Evolutionary conservation across 2,329 filamentous ascomycete genomes (phyloP).

Genomic region (Alternaria viburni): DNA sequence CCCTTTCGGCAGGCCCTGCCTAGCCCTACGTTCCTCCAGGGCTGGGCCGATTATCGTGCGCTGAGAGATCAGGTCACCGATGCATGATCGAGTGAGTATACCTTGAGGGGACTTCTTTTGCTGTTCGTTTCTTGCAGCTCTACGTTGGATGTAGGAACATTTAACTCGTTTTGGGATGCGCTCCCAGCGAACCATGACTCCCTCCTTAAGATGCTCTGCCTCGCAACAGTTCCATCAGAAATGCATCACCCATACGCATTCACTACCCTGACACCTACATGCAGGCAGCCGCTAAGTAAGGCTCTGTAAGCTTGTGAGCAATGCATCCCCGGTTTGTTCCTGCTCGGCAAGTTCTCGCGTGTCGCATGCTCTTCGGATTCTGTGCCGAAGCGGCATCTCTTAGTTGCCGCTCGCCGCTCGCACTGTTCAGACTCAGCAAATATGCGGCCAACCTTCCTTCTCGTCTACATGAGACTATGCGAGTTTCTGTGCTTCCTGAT

Average conservation of each 20-base stretch:
- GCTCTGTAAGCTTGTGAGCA: conserved; percentile 22
- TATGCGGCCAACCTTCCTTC: neutral
- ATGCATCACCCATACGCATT: neutral
- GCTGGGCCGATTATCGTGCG: conserved; percentile 15
- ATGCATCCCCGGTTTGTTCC: conserved; percentile 14
- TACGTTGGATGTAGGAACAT: neutral
- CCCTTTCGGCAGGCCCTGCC: conserved; percentile 32
- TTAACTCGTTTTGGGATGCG: neutral
- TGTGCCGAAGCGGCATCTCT: conserved; percentile 35
- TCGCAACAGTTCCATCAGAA: neutral
- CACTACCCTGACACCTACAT: neutral
- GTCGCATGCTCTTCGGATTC: conserved; percentile 25
- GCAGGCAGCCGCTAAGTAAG: conserved; percentile 20
- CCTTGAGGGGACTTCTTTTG: neutral
- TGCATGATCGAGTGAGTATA: conserved; percentile 17
- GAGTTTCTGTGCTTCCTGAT: neutral
- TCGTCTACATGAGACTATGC: neutral
- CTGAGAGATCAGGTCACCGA: conserved; percentile 26
- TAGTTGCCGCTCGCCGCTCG: conserved; percentile 25
- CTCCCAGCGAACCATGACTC: neutral
- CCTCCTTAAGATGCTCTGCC: neutral
- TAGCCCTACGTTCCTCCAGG: conserved; percentile 4
- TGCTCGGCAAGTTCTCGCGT: conserved; percentile 18
- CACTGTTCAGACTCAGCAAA: neutral
- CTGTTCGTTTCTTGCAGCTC: neutral